Evolutionary conservation across 768 basidiomycete genomes (phyloP).

Genomic region (Kwoniella europaea): DNA sequence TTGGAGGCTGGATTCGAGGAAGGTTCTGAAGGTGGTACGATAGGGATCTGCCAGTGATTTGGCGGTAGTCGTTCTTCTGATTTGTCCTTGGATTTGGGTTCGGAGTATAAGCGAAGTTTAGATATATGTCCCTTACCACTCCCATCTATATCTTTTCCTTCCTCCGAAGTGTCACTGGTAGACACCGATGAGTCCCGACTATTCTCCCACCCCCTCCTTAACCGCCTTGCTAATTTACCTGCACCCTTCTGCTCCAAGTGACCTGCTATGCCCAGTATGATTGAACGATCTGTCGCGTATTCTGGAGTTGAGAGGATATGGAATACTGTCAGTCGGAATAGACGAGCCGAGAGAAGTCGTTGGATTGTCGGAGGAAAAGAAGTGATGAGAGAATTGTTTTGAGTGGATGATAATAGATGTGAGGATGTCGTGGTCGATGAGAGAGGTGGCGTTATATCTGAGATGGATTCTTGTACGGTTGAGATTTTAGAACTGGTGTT

Average conservation of each 20-base stretch:
- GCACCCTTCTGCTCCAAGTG: conserved; percentile 32
- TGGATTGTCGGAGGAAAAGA: conserved; percentile 30
- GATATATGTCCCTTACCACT: not conserved
- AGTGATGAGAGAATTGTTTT: not conserved
- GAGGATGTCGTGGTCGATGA: not conserved
- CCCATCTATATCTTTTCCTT: not conserved
- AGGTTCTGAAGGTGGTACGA: conserved; percentile 1
- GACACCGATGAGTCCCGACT: conserved; percentile 4
- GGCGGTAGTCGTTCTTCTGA: conserved; percentile 4
- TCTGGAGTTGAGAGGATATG: conserved; percentile 38
- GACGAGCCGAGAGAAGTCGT: conserved; percentile 32
- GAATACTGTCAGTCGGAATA: conserved; percentile 39
- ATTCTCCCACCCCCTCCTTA: conserved; percentile 29
- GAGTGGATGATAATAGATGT: not conserved
- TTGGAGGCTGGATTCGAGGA: not conserved
- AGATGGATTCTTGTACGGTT: not conserved
- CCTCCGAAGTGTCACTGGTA: not conserved
- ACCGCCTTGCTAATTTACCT: conserved; percentile 36
- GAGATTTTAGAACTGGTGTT: not conserved
- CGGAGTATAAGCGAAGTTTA: conserved; percentile 17
- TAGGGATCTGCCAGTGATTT: conserved; percentile 26
- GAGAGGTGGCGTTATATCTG: not conserved
- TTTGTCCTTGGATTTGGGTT: not conserved
- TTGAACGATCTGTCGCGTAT: conserved; percentile 24
- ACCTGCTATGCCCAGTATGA: conserved; percentile 29